phyloP scores from a whole-genome alignment of 1,139 yeast genomes.

The Taphrina betulina region DNA sequence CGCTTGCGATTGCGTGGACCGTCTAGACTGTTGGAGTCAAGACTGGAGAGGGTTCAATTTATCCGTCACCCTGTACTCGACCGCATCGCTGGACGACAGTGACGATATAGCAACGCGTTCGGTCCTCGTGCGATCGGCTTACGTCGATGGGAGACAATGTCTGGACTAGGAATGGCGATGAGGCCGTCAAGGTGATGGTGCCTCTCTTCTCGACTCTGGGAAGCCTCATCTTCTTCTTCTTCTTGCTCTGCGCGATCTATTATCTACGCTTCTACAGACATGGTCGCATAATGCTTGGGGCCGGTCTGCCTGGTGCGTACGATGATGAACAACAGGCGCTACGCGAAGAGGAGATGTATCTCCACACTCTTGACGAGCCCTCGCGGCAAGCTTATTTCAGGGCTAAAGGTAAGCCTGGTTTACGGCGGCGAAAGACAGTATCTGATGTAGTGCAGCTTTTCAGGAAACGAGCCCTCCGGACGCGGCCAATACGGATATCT shows the following conservation, averaged over 20 bases:
- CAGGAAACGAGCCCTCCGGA: constrained; percentile 51
- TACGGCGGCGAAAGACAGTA: constrained; percentile 48
- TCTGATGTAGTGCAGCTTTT: constrained; percentile 50
- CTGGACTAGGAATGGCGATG: too few relatives aligned
- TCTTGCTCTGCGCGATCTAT: constrained; percentile 5
- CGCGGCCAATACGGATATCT: constrained; percentile 46
- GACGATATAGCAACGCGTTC: too few relatives aligned
- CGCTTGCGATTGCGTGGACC: too few relatives aligned
- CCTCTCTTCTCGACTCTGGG: constrained; percentile 33
- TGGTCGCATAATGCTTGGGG: constrained; percentile 36
- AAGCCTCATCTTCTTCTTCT: constrained; percentile 43
- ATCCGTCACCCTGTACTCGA: too few relatives aligned
- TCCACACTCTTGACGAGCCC: constrained; percentile 60
- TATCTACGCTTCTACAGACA: constrained; percentile 27
- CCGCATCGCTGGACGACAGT: too few relatives aligned
- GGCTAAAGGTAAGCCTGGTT: constrained; percentile 50
- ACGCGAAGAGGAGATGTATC: constrained; percentile 69
- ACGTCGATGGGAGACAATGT: too few relatives aligned
- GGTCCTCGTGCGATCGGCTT: too few relatives aligned
- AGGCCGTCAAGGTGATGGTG: constrained; percentile 10
- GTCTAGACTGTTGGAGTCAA: too few relatives aligned
- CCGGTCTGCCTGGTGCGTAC: constrained; percentile 52
- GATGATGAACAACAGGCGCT: constrained; percentile 65
- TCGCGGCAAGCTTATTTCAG: constrained; percentile 52
- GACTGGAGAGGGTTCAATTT: too few relatives aligned